Evolutionary conservation across 2,329 filamentous ascomycete genomes (phyloP), one percentile per base, ranked within the genome.

Genomic region (Pestalotiopsis sp.): DNA sequence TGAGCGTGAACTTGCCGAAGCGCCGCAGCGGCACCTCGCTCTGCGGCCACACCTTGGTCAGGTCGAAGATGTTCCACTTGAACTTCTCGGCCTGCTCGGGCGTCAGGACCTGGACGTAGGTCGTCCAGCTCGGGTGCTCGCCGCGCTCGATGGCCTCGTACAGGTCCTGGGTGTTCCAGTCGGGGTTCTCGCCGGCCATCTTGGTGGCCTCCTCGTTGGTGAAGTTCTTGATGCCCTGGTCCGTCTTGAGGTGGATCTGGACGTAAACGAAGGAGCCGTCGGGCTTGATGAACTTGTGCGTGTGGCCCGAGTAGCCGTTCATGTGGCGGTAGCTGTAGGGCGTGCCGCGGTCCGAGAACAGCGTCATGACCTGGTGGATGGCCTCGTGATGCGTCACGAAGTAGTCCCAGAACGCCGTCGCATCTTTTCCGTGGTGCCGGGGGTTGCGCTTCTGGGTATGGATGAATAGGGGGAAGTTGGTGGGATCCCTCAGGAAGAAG

Each of bases 401-500:
- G 68, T 86, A 85, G 69, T 83, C 82, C 78, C 79, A 80, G 72
- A 80, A 85, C 82, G 89, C 89, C 65, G 89, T 92, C 17, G 90
- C 89, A 78, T 92, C 89, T 62, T 88, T 90, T 66, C 93, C 80
- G 78, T 93, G 91, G 45, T 90, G 93, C 72, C 89, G 86, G 1
- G 92, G 92, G 79, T 94, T 86, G 63, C 91, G 87, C 85, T 94
- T 94, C 80, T 94, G 92, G 4, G 91, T 92, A 82, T 93, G 91
- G 71, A 93, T 93, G 80, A 93, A 91, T 76, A 90, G 82, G 45
- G 91, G 91, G 81, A 93, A 94, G 78, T 93, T 93, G 75, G 87
- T 86, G 2, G 92, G 91, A 73, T 94, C 92, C 58, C 92, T 86
- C 27, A 94, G 75, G 84, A 94, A 94, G 84, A 94, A 94, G 31